A percentile compares a stretch with the other conserved stretches of the same genome.
phyloP scores from a whole-genome alignment of 495 filamentous ascomycete species.

The Letharia columbiana region DNA sequence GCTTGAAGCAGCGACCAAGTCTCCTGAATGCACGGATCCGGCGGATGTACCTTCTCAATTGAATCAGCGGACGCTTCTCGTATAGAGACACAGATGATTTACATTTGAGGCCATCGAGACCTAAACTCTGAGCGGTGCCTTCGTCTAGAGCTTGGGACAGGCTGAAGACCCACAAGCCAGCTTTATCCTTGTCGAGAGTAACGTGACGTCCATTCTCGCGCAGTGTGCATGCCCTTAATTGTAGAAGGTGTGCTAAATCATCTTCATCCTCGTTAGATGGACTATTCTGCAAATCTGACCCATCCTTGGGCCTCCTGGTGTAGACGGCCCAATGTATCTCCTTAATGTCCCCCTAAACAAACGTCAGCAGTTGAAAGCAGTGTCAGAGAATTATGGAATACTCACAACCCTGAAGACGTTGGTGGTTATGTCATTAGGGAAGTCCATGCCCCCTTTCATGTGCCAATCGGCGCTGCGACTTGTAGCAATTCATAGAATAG shows the following conservation, averaged over 20 bases:
- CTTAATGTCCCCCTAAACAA: slow-evolving; percentile 16
- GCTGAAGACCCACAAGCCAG: slow-evolving; percentile 20
- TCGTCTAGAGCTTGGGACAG: slow-evolving; percentile 9
- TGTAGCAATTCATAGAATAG: slow-evolving; percentile 17
- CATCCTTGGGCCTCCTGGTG: not conserved
- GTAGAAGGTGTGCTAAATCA: not conserved
- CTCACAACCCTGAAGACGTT: slow-evolving; percentile 28
- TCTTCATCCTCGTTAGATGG: not conserved
- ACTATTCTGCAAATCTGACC: not conserved
- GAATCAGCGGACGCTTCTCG: not conserved
- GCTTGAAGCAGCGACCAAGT: not conserved
- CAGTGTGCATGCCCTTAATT: slow-evolving; percentile 1
- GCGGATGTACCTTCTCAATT: not conserved
- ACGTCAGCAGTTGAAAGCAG: not conserved
- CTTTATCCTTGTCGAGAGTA: slow-evolving; percentile 11
- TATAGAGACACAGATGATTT: not conserved
- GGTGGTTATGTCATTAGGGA: slow-evolving; percentile 22
- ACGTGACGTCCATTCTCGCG: slow-evolving; percentile 10
- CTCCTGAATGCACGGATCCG: not conserved
- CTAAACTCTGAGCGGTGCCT: not conserved
- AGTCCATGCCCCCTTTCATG: slow-evolving; percentile 20
- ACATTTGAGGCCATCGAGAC: slow-evolving; percentile 1
- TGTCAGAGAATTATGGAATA: not conserved
- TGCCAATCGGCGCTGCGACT: slow-evolving; percentile 16
- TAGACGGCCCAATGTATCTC: slow-evolving; percentile 18